Evolutionary conservation across 2,329 filamentous ascomycete species (phyloP).

Genomic region (Cercospora sesami): DNA sequence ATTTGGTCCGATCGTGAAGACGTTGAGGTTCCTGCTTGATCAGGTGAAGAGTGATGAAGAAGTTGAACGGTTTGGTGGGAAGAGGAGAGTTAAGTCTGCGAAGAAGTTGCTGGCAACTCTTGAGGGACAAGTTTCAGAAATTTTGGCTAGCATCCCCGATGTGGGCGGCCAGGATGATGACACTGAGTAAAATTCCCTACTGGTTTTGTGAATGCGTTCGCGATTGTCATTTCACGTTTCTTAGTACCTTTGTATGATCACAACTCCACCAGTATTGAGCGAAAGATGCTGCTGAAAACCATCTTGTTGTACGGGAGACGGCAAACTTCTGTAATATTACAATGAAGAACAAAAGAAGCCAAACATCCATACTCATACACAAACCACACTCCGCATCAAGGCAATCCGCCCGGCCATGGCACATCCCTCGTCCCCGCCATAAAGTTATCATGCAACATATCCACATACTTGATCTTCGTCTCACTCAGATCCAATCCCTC

Average conservation of each 20-base stretch:
- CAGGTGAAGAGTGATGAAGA: not conserved
- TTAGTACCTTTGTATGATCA: not conserved
- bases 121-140: not conserved
- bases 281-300: not conserved
- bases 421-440: not conserved
- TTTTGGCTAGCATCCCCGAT: not conserved
- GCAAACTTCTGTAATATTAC: not conserved
- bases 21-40: not conserved
- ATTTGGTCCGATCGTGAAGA: not conserved
- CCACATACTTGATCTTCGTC: slow-evolving; percentile 20
- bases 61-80: not conserved
- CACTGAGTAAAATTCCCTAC: not conserved
- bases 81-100: not conserved
- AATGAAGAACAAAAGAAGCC: not conserved
- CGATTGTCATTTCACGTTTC: not conserved
- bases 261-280: not conserved
- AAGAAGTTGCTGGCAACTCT: not conserved
- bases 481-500: slow-evolving; percentile 22
- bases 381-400: not conserved
- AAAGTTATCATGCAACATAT: slow-evolving; percentile 19
- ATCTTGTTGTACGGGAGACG: not conserved
- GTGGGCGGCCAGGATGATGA: too few relatives aligned
- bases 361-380: not conserved
- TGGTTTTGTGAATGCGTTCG: too few relatives aligned
- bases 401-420: slow-evolving; percentile 2